These are phyloP conservation scores for Papiliotrema fonsecae DNA, from an alignment of 1,284 basidiomycete genomes.

Conservation along the genomic window DNA sequence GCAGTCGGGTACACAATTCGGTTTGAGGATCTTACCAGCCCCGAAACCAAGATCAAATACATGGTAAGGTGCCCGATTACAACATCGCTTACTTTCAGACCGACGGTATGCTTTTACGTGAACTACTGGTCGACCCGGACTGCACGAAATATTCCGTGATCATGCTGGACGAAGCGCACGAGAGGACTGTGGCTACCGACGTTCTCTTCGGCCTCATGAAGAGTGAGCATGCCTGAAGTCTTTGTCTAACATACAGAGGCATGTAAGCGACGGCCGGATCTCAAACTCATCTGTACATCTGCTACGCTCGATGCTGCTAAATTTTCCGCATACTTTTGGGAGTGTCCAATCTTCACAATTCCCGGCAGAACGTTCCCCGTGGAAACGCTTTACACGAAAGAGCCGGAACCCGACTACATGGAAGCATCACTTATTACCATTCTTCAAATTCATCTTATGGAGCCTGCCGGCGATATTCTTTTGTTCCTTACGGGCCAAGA, in stretches of 20 bases:
- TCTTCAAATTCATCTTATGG: conserved; percentile 98
- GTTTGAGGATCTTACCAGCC: conserved; percentile 97
- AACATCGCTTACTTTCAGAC: conserved; percentile 51
- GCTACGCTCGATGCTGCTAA: conserved; percentile 99
- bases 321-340: conserved; percentile 98
- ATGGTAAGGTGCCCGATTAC: conserved; percentile 55
- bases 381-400: conserved; percentile 95
- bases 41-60: conserved; percentile 98
- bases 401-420: conserved; percentile 96
- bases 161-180: conserved; percentile 99
- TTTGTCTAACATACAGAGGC: conserved; percentile 61
- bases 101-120: conserved; percentile 97
- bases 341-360: conserved; percentile 99
- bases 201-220: conserved; percentile 95
- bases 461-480: conserved; percentile 91
- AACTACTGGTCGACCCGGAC: conserved; percentile 92
- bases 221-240: conserved; percentile 57
- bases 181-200: conserved; percentile 95
- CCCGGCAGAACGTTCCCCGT: conserved; percentile 98
- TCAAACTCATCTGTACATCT: conserved; percentile 97
- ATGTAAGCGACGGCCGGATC: conserved; percentile 84
- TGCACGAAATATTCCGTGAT: conserved; percentile 88
- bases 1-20: conserved; percentile 98
- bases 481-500: conserved; percentile 98
- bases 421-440: conserved; percentile 97